Evolutionary conservation across 1,284 basidiomycete species (phyloP), one percentile per base, ranked within the genome.

Genomic region (Entoloma clypeatum): DNA sequence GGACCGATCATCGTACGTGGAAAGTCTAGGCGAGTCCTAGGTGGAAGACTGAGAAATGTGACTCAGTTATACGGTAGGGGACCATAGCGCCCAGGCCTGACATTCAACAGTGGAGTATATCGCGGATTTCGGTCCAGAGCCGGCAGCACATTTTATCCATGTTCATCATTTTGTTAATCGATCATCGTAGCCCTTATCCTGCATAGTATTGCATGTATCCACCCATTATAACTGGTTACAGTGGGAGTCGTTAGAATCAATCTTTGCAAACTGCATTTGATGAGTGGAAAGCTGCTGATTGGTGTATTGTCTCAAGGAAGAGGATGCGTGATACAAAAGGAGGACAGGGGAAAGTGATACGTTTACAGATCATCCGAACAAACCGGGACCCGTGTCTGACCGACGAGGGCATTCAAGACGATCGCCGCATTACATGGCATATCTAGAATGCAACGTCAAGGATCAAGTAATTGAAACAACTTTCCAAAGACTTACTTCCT

Each of bases 401-500:
- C 29, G 22, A 23, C 43, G 44, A 21, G 28, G 8, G 24, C 33
- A 35, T 26, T 43, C 19, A 25, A 29, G 43, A 43, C 39, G 19
- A 43, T 41, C 37, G 32, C 33, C 33, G 38, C 47, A 44, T 51
- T 67, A 67, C 62, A 67, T 68, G 48, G 65, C 67, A 59, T 68
- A 68, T 55, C 66, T 67, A 40, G 22, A 14, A 38, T 41, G 11
- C 33, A 46, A 45, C 35, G 45, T 47, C 32, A 54, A 23, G 32
- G 23, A 17, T 19, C 13, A 37, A 14, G 24, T 6, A 21, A 23
- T 24, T 30, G 19, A 30, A 27, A 39, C 26, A 10, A 28, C 23
- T 4, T 4, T 30, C 33, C 33, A 19, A 29, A 10, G 16, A 76
- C 90, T 60, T 59, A 95, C 92, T 95, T 95, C 79, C 92, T 83